phyloP scores from a whole-genome alignment of 2,329 filamentous ascomycete species.

The Rugonectria rugulosa region DNA sequence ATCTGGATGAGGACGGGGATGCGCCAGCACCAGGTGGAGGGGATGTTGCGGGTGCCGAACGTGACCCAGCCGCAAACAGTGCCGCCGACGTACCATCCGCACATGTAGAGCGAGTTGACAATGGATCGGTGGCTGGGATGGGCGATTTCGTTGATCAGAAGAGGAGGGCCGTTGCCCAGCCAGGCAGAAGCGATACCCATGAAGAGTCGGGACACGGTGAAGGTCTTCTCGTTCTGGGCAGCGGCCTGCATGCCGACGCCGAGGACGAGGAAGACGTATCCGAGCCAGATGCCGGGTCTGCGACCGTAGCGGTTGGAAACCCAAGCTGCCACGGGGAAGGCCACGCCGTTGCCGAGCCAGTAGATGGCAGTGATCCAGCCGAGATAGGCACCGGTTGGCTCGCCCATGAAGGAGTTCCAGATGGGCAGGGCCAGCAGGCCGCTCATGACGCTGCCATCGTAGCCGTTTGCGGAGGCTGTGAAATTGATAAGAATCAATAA shows the following conservation, averaged over 20 bases:
- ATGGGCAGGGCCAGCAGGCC: conserved; percentile 26
- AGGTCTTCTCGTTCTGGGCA: conserved; percentile 25
- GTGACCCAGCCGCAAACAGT: conserved; percentile 30
- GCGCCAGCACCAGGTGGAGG: conserved; percentile 34
- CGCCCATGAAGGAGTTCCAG: conserved; percentile 33
- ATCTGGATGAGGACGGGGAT: conserved; percentile 35
- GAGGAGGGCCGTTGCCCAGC: conserved; percentile 24
- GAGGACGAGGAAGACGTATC: conserved; percentile 25
- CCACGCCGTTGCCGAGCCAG: conserved; percentile 33
- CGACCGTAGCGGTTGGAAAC: conserved; percentile 26
- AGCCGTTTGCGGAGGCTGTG: conserved; percentile 18
- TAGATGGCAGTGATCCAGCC: conserved; percentile 37
- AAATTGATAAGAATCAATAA: too few relatives aligned
- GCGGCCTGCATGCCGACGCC: conserved; percentile 26
- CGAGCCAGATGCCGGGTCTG: conserved; percentile 20
- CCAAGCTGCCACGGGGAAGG: conserved; percentile 23
- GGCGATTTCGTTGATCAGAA: conserved; percentile 28
- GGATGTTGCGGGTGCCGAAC: conserved; percentile 28
- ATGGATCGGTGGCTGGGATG: conserved; percentile 25
- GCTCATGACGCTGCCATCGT: conserved; percentile 22
- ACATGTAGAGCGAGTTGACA: conserved; percentile 27
- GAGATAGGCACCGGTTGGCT: conserved; percentile 28
- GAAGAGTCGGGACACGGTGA: conserved; percentile 24
- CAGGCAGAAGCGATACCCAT: conserved; percentile 25
- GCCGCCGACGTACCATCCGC: conserved; percentile 29